Base-by-base conservation (phyloP, 768 basidiomycete genomes). In the Lactarius indigo region DNA sequence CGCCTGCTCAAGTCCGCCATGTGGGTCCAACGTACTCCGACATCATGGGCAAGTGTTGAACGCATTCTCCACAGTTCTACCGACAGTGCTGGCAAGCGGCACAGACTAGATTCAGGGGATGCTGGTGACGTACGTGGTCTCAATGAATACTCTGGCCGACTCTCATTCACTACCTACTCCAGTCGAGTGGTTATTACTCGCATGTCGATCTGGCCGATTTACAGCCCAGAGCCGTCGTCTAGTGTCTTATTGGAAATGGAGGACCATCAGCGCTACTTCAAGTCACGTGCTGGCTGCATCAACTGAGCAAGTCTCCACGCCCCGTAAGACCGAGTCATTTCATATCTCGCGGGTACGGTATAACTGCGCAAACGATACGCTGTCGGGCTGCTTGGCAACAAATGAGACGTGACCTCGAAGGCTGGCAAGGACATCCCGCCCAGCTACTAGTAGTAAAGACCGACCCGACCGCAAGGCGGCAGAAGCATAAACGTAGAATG, bases 131-230 rank as follows among this genome's bases (percentile, higher is more conserved):
- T 87, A 72, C 60, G 75, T 64, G 1, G 30, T 15, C 59, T 33
- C 62, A n/a, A 12, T 23, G 37, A 31, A 26, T 17, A 23, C 57
- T 30, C 15, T 30, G 37, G 26, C 61, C 6, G 42, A 33, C 13
- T 28, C 58, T 57, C 42, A 35, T 61, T 67, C 18, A 56, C 41
- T 8, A 37, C 56, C 20, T 63, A n/a, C 44, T 33, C 30, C n/a
- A 63, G 52, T 55, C 71, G 71, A 79, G 77, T 54, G 69, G 72
- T 33, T 61, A 77, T 31, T 82, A 82, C 57, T 74, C 78, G 26
- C 85, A 92, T 73, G 88, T 98, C 62, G 91, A 94, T 65, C 79
- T 96, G 3, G 90, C 92, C 61, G 96, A 98, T 73, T 80, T 98
- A 87, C 70, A 89, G 89, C 57, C 81, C 84, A 2, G 85, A 89